phyloP scores from a whole-genome alignment of 495 filamentous ascomycete genomes.

The Penicillium cinerascens region DNA sequence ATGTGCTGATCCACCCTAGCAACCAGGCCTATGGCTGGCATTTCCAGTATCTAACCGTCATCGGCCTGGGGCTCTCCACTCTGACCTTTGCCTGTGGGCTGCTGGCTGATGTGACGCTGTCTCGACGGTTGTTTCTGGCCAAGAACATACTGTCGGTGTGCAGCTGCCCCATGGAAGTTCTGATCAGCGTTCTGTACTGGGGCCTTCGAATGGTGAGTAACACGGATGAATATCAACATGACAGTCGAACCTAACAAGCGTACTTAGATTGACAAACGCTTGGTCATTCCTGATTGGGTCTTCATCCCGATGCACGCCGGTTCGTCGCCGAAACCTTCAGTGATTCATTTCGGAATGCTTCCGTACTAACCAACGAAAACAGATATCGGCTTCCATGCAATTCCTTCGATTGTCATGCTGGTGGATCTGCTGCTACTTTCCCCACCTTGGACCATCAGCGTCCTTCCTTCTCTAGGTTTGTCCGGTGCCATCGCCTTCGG shows the following conservation, averaged over 20 bases:
- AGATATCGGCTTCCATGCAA: slow-evolving; percentile 78
- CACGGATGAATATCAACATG: background rate
- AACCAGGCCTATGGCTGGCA: slow-evolving; percentile 77
- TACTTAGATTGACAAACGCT: slow-evolving; percentile 58
- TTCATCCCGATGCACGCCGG: slow-evolving; percentile 43
- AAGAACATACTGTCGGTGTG: slow-evolving; percentile 75
- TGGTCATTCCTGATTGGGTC: slow-evolving; percentile 54
- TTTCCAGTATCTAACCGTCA: slow-evolving; percentile 80
- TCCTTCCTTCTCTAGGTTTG: slow-evolving; percentile 56
- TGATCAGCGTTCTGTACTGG: slow-evolving; percentile 88
- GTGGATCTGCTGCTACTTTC: slow-evolving; percentile 71
- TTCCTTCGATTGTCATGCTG: slow-evolving; percentile 67
- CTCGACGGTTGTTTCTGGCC: slow-evolving; percentile 57
- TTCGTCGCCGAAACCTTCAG: slow-evolving; percentile 16
- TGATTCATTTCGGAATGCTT: background rate
- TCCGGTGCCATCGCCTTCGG: slow-evolving; percentile 62
- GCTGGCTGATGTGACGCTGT: slow-evolving; percentile 72
- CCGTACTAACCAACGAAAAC: slow-evolving; percentile 16
- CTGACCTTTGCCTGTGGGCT: slow-evolving; percentile 66
- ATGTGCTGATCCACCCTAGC: slow-evolving; percentile 32
- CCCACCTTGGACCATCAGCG: slow-evolving; percentile 74
- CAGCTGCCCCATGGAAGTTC: slow-evolving; percentile 72
- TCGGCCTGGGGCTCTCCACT: slow-evolving; percentile 68
- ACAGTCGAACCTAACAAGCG: background rate
- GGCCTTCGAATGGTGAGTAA: slow-evolving; percentile 50